These are phyloP conservation scores for Nelumbo lutea DNA, from an alignment of 164 flowering plant genomes.

Conservation along the genomic window DNA sequence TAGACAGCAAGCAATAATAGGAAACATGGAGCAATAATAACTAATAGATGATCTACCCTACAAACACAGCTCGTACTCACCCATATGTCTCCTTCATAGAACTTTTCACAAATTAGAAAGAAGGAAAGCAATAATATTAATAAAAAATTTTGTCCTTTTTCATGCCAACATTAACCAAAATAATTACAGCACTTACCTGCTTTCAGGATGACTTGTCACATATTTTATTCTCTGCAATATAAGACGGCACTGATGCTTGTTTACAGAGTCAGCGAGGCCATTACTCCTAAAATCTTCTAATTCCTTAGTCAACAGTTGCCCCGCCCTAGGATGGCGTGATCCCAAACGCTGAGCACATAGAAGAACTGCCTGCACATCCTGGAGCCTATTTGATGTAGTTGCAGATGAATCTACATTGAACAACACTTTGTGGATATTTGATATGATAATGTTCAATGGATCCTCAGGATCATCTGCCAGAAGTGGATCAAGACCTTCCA, in stretches of 20 bases:
- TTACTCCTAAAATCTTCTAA: conserved; percentile 83
- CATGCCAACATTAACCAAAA: too few species aligned
- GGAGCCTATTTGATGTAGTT: conserved; percentile 72
- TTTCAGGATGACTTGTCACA: conserved; percentile 58
- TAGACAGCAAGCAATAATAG: too few species aligned
- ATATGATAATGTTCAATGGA: conserved; percentile 71
- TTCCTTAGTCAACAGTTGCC: conserved; percentile 80
- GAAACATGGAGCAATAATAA: too few species aligned
- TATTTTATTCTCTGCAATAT: conserved; percentile 92
- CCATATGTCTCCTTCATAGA: too few species aligned
- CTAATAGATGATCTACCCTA: too few species aligned
- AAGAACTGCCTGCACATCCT: conserved; percentile 95
- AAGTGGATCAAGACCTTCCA: conserved; percentile 97
- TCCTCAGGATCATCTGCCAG: conserved; percentile 99
- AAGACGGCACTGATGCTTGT: conserved; percentile 88
- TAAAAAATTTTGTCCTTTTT: too few species aligned
- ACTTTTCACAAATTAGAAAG: too few species aligned
- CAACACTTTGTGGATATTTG: conserved; percentile 84
- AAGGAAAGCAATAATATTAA: too few species aligned
- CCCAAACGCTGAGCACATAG: conserved; percentile 86
- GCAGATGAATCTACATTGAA: conserved; percentile 81
- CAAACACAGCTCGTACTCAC: too few species aligned
- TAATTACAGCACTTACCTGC: conserved; percentile 32
- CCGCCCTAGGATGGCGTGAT: conserved; percentile 84
- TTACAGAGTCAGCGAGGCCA: conserved; percentile 80